Evolutionary conservation across 352 stramenopile genomes (phyloP).

Genomic region (Pythium inflatum): DNA sequence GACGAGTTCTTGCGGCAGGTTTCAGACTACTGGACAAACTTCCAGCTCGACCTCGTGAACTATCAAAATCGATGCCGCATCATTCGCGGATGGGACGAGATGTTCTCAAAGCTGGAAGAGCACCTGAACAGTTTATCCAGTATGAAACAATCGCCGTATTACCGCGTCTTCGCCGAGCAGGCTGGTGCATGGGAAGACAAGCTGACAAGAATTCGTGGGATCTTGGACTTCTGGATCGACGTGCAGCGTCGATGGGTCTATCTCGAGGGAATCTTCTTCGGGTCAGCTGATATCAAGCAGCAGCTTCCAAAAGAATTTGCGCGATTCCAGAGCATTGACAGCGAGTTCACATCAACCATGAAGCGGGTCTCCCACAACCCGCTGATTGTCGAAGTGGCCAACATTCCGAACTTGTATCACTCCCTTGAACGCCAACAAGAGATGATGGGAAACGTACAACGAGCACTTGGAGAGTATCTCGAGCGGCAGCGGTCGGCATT

Average conservation of each 20-base stretch:
- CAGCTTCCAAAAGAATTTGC: conserved; percentile 98
- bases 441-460: conserved; percentile 99
- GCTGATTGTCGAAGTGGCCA: conserved; percentile 95
- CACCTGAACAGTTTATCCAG: conserved; percentile 97
- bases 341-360: conserved; percentile 99
- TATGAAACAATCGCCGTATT: conserved; percentile 99
- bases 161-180: conserved; percentile 98
- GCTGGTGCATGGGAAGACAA: conserved; percentile 98
- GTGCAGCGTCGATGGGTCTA: conserved; percentile 99
- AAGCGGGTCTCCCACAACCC: conserved; percentile 96
- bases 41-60: conserved; percentile 91
- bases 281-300: conserved; percentile 98
- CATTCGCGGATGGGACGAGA: conserved; percentile 98
- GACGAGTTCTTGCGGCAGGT: conserved; percentile 98
- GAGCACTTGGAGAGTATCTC: conserved; percentile 99
- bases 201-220: conserved; percentile 95
- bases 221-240: conserved; percentile 99
- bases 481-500: conserved; percentile 97
- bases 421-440: conserved; percentile 94
- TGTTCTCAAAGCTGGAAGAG: conserved; percentile 99
- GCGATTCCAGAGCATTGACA: conserved; percentile 98
- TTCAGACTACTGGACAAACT: conserved; percentile 89
- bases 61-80: conserved; percentile 96
- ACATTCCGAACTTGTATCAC: conserved; percentile 91
- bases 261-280: conserved; percentile 99